phyloP scores from a whole-genome alignment of 106 monocot genomes.

The Alisma plantagoaquatica region DNA sequence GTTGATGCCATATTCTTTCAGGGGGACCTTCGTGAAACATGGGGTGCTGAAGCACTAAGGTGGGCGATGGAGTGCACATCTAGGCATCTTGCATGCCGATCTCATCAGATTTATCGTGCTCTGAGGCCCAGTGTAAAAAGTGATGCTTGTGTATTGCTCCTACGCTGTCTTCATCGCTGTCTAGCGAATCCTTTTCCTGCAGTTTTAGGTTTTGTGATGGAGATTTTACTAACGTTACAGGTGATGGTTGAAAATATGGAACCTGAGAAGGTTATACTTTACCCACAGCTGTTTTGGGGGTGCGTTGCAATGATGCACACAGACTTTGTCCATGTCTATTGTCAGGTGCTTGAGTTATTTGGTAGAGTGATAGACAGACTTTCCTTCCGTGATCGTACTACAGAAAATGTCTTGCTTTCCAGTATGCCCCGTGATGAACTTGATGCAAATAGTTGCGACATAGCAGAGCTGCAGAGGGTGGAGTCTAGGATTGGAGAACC shows the following conservation, averaged over 20 bases:
- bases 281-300: conserved; percentile 98
- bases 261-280: conserved; percentile 89
- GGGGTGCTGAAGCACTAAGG: conserved; percentile 92
- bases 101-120: conserved; percentile 96
- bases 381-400: conserved; percentile 74
- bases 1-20: conserved; percentile 98
- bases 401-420: conserved; percentile 84
- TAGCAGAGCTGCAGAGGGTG: conserved; percentile 37
- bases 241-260: conserved; percentile 99
- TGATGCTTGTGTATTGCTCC: conserved; percentile 79
- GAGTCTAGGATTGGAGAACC: conserved; percentile 47
- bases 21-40: conserved; percentile 95
- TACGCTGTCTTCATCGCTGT: conserved; percentile 86
- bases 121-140: conserved; percentile 73
- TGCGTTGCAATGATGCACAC: conserved; percentile 98
- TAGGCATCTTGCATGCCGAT: conserved; percentile 92
- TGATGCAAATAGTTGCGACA: conserved; percentile 37
- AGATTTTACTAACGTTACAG: conserved; percentile 85
- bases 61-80: conserved; percentile 99
- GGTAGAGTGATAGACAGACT: conserved; percentile 70
- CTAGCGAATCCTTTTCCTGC: conserved; percentile 82
- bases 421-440: conserved; percentile 96
- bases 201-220: conserved; percentile 92
- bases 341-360: conserved; percentile 88
- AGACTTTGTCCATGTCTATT: conserved; percentile 91